Evolutionary conservation across 2,329 filamentous ascomycete genomes (phyloP), one percentile per base, ranked within the genome.

Genomic region (Penicillium olsonii): DNA sequence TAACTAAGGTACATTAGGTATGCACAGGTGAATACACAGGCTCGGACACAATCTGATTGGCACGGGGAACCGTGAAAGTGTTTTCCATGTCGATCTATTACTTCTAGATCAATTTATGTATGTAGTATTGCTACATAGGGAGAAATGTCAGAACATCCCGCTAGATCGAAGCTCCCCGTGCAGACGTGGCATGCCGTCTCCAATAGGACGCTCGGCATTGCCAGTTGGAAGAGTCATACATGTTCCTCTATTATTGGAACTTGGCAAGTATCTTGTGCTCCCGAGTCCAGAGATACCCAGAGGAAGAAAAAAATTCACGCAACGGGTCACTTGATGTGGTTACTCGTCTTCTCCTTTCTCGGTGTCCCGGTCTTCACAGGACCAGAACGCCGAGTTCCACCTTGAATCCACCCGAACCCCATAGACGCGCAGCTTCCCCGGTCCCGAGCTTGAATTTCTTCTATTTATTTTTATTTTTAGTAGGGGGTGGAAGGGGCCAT

Each of bases 381-480:
- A 11, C 15, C 14, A 29, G 40, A 33, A 38, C 34, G 34, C 40
- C 24, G 19, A 43, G 34, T 33, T 48, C 40, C 46, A 48, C 46
- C 11, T 31, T 14, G 11, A 44, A 38, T 44, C 46, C 46, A 44
- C 40, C 12, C 2, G 12, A 22, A 33, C 40, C 17, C 40, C 45
- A 37, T 26, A 33, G 18, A 18, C 22, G 15, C 9, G 10, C 45
- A 48, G 26, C 2, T 20, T 43, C 12, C 19, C 39, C 45, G 44
- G 39, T 44, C 45, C 40, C 11, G 19, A 43, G 39, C 18, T 48
- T 5, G 7, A n/a, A 19, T 38, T 33, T 18, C 12, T 33, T 44
- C 26, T 26, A 34, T 38, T 19, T 42, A 26, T 31, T 19, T 42
- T 42, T 50, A 47, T 48, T 53, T 53, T 55, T 47, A 42, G 45